Evolutionary conservation across 768 basidiomycete genomes (phyloP), one percentile per base, ranked within the genome.

Genomic region (Coprinopsis sp.): DNA sequence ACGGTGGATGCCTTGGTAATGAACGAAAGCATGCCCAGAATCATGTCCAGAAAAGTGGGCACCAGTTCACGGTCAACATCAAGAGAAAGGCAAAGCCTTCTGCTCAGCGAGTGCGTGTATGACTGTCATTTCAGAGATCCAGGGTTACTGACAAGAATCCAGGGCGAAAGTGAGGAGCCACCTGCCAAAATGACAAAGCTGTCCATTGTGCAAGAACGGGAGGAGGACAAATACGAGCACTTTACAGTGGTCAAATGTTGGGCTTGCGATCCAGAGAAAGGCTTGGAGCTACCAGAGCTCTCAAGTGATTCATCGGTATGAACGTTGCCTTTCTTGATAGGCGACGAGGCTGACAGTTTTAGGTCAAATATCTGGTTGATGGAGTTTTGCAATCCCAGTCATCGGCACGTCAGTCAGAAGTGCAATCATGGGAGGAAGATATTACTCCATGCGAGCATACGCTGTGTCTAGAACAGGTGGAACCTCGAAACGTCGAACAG

Each of bases 351-450:
- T 55, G 24, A 48, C 28, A 13, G 27, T 4, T 7, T 2, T 49
- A 86, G 80, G 68, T 81, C 31, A 76, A 75, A 52, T 58, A 68
- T 0, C 66, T 93, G 8, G 69, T 79, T 3, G 75, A 83, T 18
- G 81, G 77, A 0, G 71, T 95, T 46, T 84, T 96, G 81, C 69
- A 74, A 2, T 83, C 92, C 2, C 70, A 91, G 55, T 91, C 92
- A 0, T 94, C 91, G 2, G 87, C 91, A 0, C 88, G 92, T 38
- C 87, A 95, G 60, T 91, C 87, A 0, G 93, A 97, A 58, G 87
- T 99, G 38, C 87, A 96, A 65, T 87, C 96, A 5, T 99, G 96
- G 96, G 92, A 98, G 62, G 94, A 97, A 63, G 95, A 97, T 54
- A 84, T 96, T 33, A 58, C 71, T 0, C 66, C 91, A 6, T 99